These are phyloP conservation scores for Ampelomyces quisqualis DNA, from an alignment of 2,329 filamentous ascomycete genomes.

Conservation along the genomic window DNA sequence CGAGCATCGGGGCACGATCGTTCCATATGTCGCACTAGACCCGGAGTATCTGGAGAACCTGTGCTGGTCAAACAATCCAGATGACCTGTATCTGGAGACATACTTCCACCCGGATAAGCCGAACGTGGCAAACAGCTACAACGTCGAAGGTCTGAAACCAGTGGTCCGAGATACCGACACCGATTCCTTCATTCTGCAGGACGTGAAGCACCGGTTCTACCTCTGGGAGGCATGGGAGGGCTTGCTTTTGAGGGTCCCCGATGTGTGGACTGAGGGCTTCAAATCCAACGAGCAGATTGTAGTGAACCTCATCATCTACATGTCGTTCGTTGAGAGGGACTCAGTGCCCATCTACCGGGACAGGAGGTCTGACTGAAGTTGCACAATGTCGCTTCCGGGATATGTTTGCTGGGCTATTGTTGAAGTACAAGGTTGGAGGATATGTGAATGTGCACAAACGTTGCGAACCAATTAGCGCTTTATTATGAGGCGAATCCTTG, in stretches of 20 bases:
- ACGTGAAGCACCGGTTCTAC: constrained; percentile 4
- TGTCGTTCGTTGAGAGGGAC: constrained; percentile 5
- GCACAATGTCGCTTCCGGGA: too few relatives aligned
- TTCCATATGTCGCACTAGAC: constrained; percentile 5
- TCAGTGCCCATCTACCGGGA: constrained; percentile 2
- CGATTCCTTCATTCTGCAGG: constrained; percentile 7
- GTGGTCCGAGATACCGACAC: constrained; percentile 5
- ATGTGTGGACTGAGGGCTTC: constrained; percentile 6
- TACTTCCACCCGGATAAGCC: constrained; percentile 3
- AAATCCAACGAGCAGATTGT: constrained; percentile 8
- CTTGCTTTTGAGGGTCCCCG: constrained; percentile 4
- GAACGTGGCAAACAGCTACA: constrained; percentile 8
- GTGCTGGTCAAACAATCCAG: constrained; percentile 12
- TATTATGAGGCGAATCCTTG: too few relatives aligned
- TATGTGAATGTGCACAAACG: too few relatives aligned
- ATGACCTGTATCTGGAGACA: constrained; percentile 4
- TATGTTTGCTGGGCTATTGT: neutral
- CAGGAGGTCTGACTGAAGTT: constrained; percentile 4
- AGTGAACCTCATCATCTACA: constrained; percentile 4
- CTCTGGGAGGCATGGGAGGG: constrained; percentile 11
- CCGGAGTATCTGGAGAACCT: constrained; percentile 2
- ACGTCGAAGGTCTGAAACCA: constrained; percentile 7
- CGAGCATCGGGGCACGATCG: neutral
- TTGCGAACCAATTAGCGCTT: too few relatives aligned
- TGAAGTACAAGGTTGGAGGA: too few relatives aligned